Conservation (phyloP, 2,329 filamentous ascomycete genomes). For the Trematosphaeria pertusa region DNA sequence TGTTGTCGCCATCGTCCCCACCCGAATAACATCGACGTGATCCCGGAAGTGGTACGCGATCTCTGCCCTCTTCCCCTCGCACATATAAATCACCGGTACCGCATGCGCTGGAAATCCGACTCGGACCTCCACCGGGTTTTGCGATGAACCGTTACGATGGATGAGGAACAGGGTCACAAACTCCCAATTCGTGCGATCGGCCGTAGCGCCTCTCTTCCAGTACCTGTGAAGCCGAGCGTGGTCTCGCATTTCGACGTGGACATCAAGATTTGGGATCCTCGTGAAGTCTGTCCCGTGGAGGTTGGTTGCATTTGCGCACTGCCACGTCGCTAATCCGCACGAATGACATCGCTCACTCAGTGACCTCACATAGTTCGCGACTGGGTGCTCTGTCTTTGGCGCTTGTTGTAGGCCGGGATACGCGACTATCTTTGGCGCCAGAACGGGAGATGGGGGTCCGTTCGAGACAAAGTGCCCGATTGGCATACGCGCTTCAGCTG, state of each 20-base stretch:
- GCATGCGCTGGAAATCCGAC: not conserved
- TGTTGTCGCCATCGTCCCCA: too few relatives aligned
- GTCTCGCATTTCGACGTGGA: not conserved
- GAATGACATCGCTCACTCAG: too few relatives aligned
- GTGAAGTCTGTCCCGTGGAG: not conserved
- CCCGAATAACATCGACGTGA: too few relatives aligned
- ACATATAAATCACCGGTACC: not conserved
- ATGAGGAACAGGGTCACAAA: not conserved
- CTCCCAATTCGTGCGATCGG: not conserved
- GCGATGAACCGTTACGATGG: not conserved
- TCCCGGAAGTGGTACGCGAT: not conserved
- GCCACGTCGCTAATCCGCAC: not conserved
- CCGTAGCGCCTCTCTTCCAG: not conserved
- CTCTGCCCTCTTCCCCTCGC: not conserved
- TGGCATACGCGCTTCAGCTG: too few relatives aligned
- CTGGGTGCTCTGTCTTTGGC: too few relatives aligned
- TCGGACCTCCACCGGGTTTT: not conserved
- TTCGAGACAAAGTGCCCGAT: too few relatives aligned
- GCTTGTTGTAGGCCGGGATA: too few relatives aligned
- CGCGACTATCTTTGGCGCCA: too few relatives aligned
- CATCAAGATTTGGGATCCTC: not conserved
- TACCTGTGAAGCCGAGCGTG: not conserved
- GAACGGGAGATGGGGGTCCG: too few relatives aligned
- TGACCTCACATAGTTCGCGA: too few relatives aligned
- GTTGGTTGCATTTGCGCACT: not conserved